Conservation (phyloP, 176 grass and related monocot genomes). For the Oropetium thomaeum region DNA sequence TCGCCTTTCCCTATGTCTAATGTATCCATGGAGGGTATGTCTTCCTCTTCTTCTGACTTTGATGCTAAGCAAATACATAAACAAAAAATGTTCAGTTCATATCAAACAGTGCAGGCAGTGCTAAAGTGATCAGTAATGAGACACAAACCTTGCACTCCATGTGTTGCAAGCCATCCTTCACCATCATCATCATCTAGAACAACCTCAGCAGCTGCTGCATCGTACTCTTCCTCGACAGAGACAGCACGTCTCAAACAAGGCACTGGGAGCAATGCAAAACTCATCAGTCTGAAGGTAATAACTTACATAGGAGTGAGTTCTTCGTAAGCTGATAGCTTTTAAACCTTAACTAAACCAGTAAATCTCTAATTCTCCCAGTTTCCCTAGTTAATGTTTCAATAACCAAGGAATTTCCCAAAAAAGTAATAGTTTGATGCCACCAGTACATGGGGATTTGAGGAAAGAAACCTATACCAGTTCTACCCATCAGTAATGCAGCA, state of each 20-base stretch:
- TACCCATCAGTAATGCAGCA: background rate
- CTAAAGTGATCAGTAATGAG: background rate
- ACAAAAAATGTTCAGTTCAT: background rate
- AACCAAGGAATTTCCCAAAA: background rate
- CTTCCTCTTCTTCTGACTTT: slow-evolving; percentile 63
- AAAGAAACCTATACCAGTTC: slow-evolving; percentile 11
- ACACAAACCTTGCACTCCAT: slow-evolving; percentile 68
- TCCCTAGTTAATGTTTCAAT: background rate
- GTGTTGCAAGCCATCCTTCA: slow-evolving; percentile 91
- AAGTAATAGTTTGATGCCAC: background rate
- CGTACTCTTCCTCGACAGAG: slow-evolving; percentile 85
- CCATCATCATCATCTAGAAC: slow-evolving; percentile 70
- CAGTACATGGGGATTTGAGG: background rate
- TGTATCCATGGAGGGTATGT: slow-evolving; percentile 82
- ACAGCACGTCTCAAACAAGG: slow-evolving; percentile 80
- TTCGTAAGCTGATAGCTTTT: background rate
- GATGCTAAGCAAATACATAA: slow-evolving; percentile 41
- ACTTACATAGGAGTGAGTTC: background rate
- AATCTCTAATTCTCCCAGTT: background rate
- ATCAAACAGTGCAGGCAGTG: background rate
- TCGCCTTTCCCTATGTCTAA: slow-evolving; percentile 67
- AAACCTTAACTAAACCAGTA: background rate
- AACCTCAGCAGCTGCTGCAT: slow-evolving; percentile 68
- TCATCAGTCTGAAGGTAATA: background rate
- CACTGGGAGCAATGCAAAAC: slow-evolving; percentile 38